These are phyloP conservation scores for Polysphondylium violaceum DNA, from an alignment of 78 protist genomes.

Conservation along the genomic window DNA sequence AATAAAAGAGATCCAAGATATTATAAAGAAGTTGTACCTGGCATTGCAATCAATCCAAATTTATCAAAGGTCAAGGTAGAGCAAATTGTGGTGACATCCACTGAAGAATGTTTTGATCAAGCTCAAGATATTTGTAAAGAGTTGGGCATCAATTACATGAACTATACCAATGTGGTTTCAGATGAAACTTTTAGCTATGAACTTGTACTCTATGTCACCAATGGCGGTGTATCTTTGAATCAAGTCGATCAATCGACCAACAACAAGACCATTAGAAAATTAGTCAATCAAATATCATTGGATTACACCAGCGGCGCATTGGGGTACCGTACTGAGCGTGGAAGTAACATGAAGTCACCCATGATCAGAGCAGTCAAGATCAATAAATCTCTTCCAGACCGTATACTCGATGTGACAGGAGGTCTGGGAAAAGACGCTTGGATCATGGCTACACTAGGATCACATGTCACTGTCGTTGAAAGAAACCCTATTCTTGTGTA, in stretches of 20 bases:
- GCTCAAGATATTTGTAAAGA: neutral
- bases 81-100: neutral
- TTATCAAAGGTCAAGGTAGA: neutral
- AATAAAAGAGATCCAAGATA: neutral
- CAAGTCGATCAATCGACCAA: neutral
- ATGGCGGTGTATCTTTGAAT: constrained; percentile 7
- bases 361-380: neutral
- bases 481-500: constrained; percentile 52
- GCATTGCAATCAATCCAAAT: constrained; percentile 24
- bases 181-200: constrained; percentile 3
- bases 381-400: neutral
- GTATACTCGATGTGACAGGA: constrained; percentile 55
- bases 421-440: constrained; percentile 74
- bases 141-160: constrained; percentile 5
- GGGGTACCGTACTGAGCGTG: neutral
- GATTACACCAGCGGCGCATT: constrained; percentile 33
- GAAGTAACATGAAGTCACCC: constrained; percentile 35
- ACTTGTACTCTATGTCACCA: constrained; percentile 8
- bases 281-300: constrained; percentile 12
- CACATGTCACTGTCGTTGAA: constrained; percentile 35
- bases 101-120: neutral
- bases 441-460: constrained; percentile 55
- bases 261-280: neutral
- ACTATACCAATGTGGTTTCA: constrained; percentile 23
- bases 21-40: constrained; percentile 43